Base-by-base conservation (phyloP, 805 yeast species). In the Vanderwaltozyma polyspora region DNA sequence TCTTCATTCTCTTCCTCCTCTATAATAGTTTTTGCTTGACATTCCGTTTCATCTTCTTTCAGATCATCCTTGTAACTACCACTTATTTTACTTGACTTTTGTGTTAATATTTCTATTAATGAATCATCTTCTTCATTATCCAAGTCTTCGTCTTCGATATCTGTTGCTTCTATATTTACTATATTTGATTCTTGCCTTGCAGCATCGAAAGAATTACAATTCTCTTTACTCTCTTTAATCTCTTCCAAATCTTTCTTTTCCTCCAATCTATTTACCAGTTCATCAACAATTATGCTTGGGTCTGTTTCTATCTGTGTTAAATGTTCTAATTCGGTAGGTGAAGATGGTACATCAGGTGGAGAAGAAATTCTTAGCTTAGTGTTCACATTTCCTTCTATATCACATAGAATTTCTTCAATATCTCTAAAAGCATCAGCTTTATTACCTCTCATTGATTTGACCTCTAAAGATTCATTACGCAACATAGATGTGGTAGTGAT, bases 371-470 rank as follows among this genome's bases (percentile, higher is more conserved):
- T 38, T 3, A 45, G 40, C 14, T 42, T 45, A 7, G 34, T 10
- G 6, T 40, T 34, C 16, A 38, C 22, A 19, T 44, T 48, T 12
- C 48, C 49, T 23, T 48, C 48, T 15, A 55, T 41, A 28, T 55
- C 59, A 21, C 42, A 46, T 8, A 55, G 34, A 23, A 55, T 55
- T 29, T 53, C 59, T 29, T 53, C 56, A 22, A 55, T 54, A 32
- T 54, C 56, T 25, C 58, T 35, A 5, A 49, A 29, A 3, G 46
- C 34, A 11, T 42, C 23, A 21, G 7, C 23, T 10, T 21, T 21
- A 21, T 21, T 21, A 8, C 10, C 10, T 7, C 23, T 21, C 7
- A 21, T 8, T 21, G 23, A 8, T 10, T 21, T 21, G 23, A 21
- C 10, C 23, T 21, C 10, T 21, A 8, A 7, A 7, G 23, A 21